Base-by-base conservation (phyloP, 768 basidiomycete species). In the Bullera alba region DNA sequence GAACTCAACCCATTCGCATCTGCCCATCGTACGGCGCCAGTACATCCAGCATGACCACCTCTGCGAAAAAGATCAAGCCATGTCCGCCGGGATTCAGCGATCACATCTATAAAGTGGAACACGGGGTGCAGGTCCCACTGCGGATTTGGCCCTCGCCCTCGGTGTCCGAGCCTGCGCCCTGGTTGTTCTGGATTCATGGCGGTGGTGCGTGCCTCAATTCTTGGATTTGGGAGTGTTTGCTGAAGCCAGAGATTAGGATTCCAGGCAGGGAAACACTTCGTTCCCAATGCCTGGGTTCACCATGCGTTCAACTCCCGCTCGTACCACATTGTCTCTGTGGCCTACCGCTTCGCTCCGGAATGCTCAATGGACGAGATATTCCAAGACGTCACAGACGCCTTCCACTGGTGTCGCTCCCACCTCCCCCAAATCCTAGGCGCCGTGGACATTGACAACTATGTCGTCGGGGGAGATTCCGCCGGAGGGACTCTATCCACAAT, bases 391-490 rank as follows among this genome's bases (percentile, higher is more conserved):
- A 7, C 23, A 2, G 38, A 55, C 36, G 45, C 54, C 4, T 50
- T 42, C 42, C 23, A 30, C 14, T 63, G 61, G 61, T 59, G 57
- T 44, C 32, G 34, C 16, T 6, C 19, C 14, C 42, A 57, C 28
- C 51, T 63, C 4, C 22, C 52, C 3, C 12, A 12, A 4, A 37
- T 59, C n/a, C 21, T 59, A n/a, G 57, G 49, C 2, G 25, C 28
- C 5, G 25, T 60, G 27, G 52, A 55, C 34, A 19, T 60, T 3
- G 28, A 54, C 2, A 14, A 38, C 17, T 53, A 42, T 27, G 51
- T 54, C 35, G 54, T 60, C 5, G 58, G 34, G 3, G 61, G 61
- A 0, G 61, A 63, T 34, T 59, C 58, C 3, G 61, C 61, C 0
- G 61, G 61, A 21, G 60, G 53, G 10, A 42, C 50, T 5, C 41